These are phyloP conservation scores for Dictyostelium discoideum DNA, from an alignment of 78 protist genomes.

Conservation along the genomic window DNA sequence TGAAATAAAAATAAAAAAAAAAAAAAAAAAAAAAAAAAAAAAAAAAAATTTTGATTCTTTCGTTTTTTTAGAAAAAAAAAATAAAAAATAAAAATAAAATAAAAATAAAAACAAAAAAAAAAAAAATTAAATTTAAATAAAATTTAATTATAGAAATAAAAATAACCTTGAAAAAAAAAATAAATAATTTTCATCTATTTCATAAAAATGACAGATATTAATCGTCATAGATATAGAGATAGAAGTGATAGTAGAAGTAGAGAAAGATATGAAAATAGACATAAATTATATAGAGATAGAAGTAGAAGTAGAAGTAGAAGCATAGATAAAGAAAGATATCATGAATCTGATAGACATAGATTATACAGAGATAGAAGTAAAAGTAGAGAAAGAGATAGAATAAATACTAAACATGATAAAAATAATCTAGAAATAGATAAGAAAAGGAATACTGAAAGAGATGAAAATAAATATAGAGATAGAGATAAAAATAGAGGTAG, in stretches of 20 bases:
- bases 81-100: neutral
- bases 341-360: neutral
- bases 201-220: neutral
- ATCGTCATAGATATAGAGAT: neutral
- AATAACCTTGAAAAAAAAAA: neutral
- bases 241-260: conserved; percentile 6
- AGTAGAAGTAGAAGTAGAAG: neutral
- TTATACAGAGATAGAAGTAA: neutral
- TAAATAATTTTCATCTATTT: neutral
- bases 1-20: neutral
- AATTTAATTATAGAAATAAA: neutral
- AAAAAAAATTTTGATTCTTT: neutral
- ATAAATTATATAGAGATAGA: neutral
- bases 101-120: neutral
- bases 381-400: neutral
- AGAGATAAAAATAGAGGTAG: neutral
- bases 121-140: no score
- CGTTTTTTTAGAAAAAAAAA: neutral
- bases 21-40: no score
- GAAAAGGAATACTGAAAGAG: neutral
- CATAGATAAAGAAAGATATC: neutral
- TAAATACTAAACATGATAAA: neutral
- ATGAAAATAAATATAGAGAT: neutral
- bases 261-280: neutral
- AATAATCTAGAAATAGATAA: neutral